Conservation (phyloP, 441 rosid species). For the Gossypium gossypioides region DNA sequence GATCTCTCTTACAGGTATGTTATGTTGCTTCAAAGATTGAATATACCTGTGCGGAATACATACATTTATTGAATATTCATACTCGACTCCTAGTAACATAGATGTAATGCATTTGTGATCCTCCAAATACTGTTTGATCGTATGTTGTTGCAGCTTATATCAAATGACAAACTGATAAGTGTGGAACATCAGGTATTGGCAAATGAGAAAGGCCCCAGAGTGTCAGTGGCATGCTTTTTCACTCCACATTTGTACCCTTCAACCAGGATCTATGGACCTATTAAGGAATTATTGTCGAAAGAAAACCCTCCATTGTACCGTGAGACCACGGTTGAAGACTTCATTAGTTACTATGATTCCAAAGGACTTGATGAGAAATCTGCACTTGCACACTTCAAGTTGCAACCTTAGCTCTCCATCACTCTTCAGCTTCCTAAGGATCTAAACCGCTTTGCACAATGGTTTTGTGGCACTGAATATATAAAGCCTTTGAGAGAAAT, state of each 20-base stretch:
- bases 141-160: conserved; percentile 18
- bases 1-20: conserved; percentile 2
- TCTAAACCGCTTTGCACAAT: too few species aligned
- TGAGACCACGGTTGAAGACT: conserved; percentile 15
- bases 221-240: conserved; percentile 25
- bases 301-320: conserved; percentile 16
- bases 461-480: too few species aligned
- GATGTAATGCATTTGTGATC: too few species aligned
- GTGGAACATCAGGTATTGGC: conserved; percentile 28
- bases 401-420: neutral
- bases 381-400: conserved; percentile 19
- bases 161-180: conserved; percentile 24
- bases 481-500: too few species aligned
- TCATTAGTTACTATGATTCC: conserved; percentile 5
- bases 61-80: too few species aligned
- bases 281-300: conserved; percentile 23
- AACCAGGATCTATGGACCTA: conserved; percentile 14
- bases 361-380: conserved; percentile 26
- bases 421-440: too few species aligned
- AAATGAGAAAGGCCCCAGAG: conserved; percentile 19
- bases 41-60: neutral
- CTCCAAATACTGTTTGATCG: neutral
- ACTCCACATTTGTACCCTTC: neutral
- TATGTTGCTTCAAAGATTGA: neutral
- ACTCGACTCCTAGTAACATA: too few species aligned